Evolutionary conservation across 352 stramenopile species (phyloP), one percentile per base, ranked within the genome.

Genomic region (Phytophthora idaei): DNA sequence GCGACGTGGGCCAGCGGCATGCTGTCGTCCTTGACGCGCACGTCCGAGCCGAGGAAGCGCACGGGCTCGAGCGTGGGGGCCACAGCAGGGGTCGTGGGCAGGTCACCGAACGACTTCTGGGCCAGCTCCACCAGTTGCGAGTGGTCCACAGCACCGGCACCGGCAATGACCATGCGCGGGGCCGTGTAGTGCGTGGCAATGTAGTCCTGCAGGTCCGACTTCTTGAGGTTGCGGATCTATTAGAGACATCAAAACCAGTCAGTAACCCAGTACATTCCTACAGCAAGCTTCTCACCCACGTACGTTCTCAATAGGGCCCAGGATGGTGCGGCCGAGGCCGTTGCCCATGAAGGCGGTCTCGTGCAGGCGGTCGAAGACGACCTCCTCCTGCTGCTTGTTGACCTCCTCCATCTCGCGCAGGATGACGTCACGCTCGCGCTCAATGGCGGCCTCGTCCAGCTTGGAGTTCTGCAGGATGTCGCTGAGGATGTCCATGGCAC

Each of bases 181-280:
- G 98, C 97, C 28, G 97, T 99, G 89, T 99, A 99, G 89, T 99
- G 97, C n/a, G 97, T 99, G 27, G 97, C 88, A 59, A 99, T 99
- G 90, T 99, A 99, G 74, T 98, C 87, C 59, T 94, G 69, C 15
- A 99, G 84, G 80, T 99, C 96, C 32, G 84, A 86, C 68, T 95
- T 91, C 58, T 89, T 97, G 61, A 99, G 87, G 61, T 90, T 97
- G 60, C 87, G 87, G 73, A 92, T 96, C 83, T 93, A 63, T 42
- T 15, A 39, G 14, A 46, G 1, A 44, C 15, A 50, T 21, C 31
- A 47, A 21, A 17, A 48, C 32, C 5, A 55, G 25, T 69, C 5
- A 57, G 53, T 67, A 14, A 49, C 11, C 17, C n/a, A 29, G 8
- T 15, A 28, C 31, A 11, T 42, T 21, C 21, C 21, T 25, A 45